Conservation (phyloP, 139 green algal species). For the Micromonas commoda region DNA sequence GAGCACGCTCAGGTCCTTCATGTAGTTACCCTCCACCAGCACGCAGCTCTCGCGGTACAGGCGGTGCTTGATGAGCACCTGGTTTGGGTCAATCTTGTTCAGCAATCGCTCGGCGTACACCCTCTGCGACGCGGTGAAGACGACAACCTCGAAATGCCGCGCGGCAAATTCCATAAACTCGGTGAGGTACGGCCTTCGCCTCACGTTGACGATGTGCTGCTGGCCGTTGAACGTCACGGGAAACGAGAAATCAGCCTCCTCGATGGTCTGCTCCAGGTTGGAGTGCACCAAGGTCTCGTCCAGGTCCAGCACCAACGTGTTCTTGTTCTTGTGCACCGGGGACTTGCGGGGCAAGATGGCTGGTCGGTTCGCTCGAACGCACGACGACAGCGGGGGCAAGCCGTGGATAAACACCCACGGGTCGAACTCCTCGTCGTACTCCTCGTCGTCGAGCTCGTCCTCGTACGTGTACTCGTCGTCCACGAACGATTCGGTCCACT, state of each 20-base stretch:
- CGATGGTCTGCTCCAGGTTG: slow-evolving; percentile 32
- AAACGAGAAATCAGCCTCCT: slow-evolving; percentile 61
- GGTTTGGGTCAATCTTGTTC: slow-evolving; percentile 65
- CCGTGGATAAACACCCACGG: slow-evolving; percentile 69
- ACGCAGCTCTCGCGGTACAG: slow-evolving; percentile 90
- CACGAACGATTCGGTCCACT: no score
- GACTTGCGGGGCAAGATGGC: slow-evolving; percentile 35
- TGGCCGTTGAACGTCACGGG: slow-evolving; percentile 56
- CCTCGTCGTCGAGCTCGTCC: slow-evolving; percentile 31
- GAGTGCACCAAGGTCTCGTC: slow-evolving; percentile 53
- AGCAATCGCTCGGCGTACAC: slow-evolving; percentile 78
- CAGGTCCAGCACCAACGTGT: slow-evolving; percentile 54
- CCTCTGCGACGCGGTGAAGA: slow-evolving; percentile 69
- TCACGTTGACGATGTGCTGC: slow-evolving; percentile 61
- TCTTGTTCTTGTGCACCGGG: slow-evolving; percentile 13
- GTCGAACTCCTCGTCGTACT: slow-evolving; percentile 65
- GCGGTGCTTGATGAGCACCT: slow-evolving; percentile 69
- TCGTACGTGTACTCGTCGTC: slow-evolving; percentile 27
- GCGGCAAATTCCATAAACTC: slow-evolving; percentile 60
- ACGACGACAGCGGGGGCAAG: slow-evolving; percentile 52
- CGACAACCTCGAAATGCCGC: slow-evolving; percentile 69
- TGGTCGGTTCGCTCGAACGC: slow-evolving; percentile 34
- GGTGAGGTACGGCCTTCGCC: slow-evolving; percentile 55
- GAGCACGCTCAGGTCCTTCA: slow-evolving; percentile 67
- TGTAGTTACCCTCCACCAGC: slow-evolving; percentile 88